phyloP scores from a whole-genome alignment of 805 yeast species.

The Saccharomycopsis sp. region DNA sequence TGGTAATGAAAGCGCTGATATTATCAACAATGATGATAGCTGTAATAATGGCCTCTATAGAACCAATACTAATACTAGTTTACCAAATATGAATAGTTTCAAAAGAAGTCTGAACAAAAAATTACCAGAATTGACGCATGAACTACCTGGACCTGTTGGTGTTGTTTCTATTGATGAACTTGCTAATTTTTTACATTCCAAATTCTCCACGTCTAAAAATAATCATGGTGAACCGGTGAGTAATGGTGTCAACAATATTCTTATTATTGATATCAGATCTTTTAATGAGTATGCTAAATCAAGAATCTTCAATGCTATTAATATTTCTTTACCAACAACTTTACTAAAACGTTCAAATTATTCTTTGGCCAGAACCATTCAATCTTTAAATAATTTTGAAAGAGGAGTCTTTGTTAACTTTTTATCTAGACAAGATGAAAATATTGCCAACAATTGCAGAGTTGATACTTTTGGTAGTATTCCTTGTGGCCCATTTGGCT shows the following conservation, averaged over 20 bases:
- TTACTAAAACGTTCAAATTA: slow-evolving; percentile 67
- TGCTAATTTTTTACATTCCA: neutral
- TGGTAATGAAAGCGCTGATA: neutral
- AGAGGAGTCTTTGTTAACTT: slow-evolving; percentile 31
- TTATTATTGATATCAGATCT: slow-evolving; percentile 74
- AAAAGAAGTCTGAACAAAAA: no score
- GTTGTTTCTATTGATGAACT: slow-evolving; percentile 6
- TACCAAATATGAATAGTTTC: slow-evolving; percentile 14
- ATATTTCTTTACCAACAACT: slow-evolving; percentile 86
- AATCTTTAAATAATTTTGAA: slow-evolving; percentile 47
- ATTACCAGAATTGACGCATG: neutral
- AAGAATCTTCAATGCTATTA: slow-evolving; percentile 53
- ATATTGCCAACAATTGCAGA: slow-evolving; percentile 13
- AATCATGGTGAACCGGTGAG: neutral
- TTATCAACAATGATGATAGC: neutral
- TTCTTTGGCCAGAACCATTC: slow-evolving; percentile 49
- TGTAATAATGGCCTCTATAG: slow-evolving; percentile 1
- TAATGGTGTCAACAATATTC: slow-evolving; percentile 17
- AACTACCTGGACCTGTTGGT: slow-evolving; percentile 3
- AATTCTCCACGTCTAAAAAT: neutral
- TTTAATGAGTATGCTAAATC: slow-evolving; percentile 57
- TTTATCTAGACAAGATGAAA: slow-evolving; percentile 21
- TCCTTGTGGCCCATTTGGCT: slow-evolving; percentile 23
- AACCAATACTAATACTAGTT: slow-evolving; percentile 12
- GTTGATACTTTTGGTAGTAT: slow-evolving; percentile 1